Base-by-base conservation (phyloP, 2,329 filamentous ascomycete species). In the Ceratocystiopsis sp. region DNA sequence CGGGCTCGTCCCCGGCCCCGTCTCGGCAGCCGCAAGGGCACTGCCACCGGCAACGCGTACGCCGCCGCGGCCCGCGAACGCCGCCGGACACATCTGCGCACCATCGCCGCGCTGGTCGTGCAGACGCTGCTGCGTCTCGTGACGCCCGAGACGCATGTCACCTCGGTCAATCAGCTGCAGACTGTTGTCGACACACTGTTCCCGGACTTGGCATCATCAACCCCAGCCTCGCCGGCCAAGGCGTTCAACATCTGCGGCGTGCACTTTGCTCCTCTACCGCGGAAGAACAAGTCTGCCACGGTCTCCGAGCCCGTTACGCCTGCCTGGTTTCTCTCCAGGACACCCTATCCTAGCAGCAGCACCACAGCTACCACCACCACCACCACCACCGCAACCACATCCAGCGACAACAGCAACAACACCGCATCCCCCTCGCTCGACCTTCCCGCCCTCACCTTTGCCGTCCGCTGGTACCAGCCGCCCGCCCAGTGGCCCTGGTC, bases 101-200 rank as follows among this genome's bases (percentile, higher is more conserved):
- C 59, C 34, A 57, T 73, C 2, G 68, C 69, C 3, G 61, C 64
- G 1, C 57, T 68, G 11, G 52, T 67, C 7, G 50, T 73, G 5
- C 67, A 66, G 42, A 66, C 61, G 40, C 56, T 75, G 18, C 57
- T 75, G 21, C 57, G 59, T 5, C 62, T 71, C 17, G 66, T 73
- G 12, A 69, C 64, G 2, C 71, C 73, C 0, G 65, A 73, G 34
- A 51, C 55, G 2, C 61, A 65, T 16, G 50, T 63, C 9, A 61
- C 64, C 3, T 57, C 64, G 1, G 49, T 70, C 1, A 42, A 58
- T 3, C 63, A 63, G 21, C 59, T 75, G 13, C 62, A 65, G 16
- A 63, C 61, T 12, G 57, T 60, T 6, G 60, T 74, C 18, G 57
- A 64, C 12, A 60, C 63, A 5, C 55, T 76, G 2, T 70, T 74